Evolutionary conservation across 768 basidiomycete genomes (phyloP), one percentile per base, ranked within the genome.

Genomic region (Tricholoma sp.): DNA sequence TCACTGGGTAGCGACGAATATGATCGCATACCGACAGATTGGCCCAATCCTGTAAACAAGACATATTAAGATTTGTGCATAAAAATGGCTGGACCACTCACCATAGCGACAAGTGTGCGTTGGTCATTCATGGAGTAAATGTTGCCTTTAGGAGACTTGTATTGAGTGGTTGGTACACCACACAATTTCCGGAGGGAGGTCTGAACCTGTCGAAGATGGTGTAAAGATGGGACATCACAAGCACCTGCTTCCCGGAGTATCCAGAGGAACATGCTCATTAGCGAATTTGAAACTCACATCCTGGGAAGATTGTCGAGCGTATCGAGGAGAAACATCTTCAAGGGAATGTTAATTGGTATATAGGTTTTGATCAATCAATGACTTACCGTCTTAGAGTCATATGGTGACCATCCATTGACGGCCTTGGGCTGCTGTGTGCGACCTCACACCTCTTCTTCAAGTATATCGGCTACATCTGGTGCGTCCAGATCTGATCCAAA

Each of bases 251-350:
- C 65, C 5, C 63, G 37, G 27, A 73, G 62, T 8, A 70, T 52
- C 69, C 71, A 74, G 10, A 75, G 55, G 14, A 75, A 58, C 10
- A 71, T 54, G 27, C 64, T 68, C 61, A 75, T 61, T 19, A 71
- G 57, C 1, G 61, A 58, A 1, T 56, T 47, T 1, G 73, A 73
- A 3, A 75, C 58, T 10, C 64, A 66, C 16, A 72, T 62, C 0
- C 70, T 55, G 0, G 70, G 71, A 4, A 75, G 57, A 50, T 70
- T 74, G 54, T 74, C 67, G 10, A 73, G 55, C 2, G 63, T 60
- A 45, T 75, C 69, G 8, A 74, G 63, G 16, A 71, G 54, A 50
- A 68, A 67, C 11, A 59, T 43, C 41, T 43, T 43, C 19, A 39
- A 16, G 12, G 37, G 37, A 39, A 39, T 39, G 37, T n/a, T 21